A percentile compares a stretch with the other conserved stretches of the same genome.
Evolutionary conservation across 2,329 filamentous ascomycete genomes (phyloP).

Genomic region (Colletotrichum phormii): DNA sequence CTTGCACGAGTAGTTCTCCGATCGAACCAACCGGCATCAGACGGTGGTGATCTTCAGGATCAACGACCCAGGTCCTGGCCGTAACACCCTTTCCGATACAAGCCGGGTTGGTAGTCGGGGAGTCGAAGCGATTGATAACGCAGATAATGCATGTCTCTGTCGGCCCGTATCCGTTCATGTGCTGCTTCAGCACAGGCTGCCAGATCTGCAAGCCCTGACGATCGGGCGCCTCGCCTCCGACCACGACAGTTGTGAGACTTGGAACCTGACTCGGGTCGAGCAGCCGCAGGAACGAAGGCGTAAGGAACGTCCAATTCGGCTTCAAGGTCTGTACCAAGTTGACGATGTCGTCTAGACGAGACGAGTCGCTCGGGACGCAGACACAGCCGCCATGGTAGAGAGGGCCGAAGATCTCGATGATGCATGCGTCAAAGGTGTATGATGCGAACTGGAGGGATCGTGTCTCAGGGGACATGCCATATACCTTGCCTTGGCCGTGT

Average conservation of each 20-base stretch:
- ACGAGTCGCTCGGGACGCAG: conserved; percentile 64
- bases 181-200: neutral
- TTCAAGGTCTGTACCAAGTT: conserved; percentile 58
- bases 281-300: conserved; percentile 49
- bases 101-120: neutral
- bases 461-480: neutral
- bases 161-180: neutral
- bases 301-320: conserved; percentile 66
- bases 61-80: neutral
- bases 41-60: neutral
- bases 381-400: conserved; percentile 68
- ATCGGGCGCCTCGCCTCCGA: neutral
- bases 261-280: neutral
- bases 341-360: conserved; percentile 60
- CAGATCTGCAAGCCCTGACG: neutral
- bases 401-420: conserved; percentile 63
- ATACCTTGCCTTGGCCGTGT: neutral
- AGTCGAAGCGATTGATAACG: too few species aligned
- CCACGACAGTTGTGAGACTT: neutral
- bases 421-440: conserved; percentile 63
- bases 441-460: conserved; percentile 56
- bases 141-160: neutral
- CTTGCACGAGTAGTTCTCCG: conserved; percentile 3
- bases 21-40: conserved; percentile 43
- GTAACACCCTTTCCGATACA: neutral